Conservation (phyloP, 2,329 filamentous ascomycete species). For the Clonostachys chloroleuca region DNA sequence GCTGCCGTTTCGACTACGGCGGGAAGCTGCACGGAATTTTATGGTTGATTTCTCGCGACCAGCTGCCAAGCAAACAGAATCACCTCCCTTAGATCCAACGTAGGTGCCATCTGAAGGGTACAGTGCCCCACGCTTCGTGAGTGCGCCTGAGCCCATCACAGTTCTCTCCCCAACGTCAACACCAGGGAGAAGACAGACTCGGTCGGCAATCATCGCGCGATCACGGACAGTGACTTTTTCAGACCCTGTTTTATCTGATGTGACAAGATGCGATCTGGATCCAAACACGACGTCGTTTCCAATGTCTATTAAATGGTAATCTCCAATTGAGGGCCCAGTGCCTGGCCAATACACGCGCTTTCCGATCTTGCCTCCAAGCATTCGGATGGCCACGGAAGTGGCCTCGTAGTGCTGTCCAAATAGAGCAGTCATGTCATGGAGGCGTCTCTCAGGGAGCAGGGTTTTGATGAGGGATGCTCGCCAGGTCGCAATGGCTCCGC, state of each 20-base stretch:
- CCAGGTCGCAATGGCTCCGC: slow-evolving; percentile 34
- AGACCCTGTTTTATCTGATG: slow-evolving; percentile 44
- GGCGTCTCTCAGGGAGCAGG: slow-evolving; percentile 33
- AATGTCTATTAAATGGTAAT: slow-evolving; percentile 50
- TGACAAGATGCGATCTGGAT: slow-evolving; percentile 47
- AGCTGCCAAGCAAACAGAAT: slow-evolving; percentile 36
- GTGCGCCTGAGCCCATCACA: slow-evolving; percentile 48
- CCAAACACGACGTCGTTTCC: slow-evolving; percentile 58
- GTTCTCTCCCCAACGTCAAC: slow-evolving; percentile 40
- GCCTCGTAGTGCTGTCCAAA: slow-evolving; percentile 52
- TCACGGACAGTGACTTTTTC: slow-evolving; percentile 40
- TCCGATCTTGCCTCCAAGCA: slow-evolving; percentile 47
- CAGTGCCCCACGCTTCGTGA: slow-evolving; percentile 36
- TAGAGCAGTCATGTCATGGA: slow-evolving; percentile 42
- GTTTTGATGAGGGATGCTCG: slow-evolving; percentile 35
- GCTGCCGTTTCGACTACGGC: slow-evolving; percentile 8
- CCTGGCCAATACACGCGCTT: slow-evolving; percentile 53
- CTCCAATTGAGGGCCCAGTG: slow-evolving; percentile 45
- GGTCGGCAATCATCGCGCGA: slow-evolving; percentile 52
- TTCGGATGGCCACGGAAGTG: slow-evolving; percentile 43
- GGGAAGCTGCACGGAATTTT: not conserved
- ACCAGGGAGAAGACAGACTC: slow-evolving; percentile 46
- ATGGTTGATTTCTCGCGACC: slow-evolving; percentile 1
- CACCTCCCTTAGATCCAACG: slow-evolving; percentile 46
- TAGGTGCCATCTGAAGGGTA: slow-evolving; percentile 42